These are phyloP conservation scores for Kwoniella newhampshirensis DNA, from an alignment of 768 basidiomycete genomes.

Conservation along the genomic window DNA sequence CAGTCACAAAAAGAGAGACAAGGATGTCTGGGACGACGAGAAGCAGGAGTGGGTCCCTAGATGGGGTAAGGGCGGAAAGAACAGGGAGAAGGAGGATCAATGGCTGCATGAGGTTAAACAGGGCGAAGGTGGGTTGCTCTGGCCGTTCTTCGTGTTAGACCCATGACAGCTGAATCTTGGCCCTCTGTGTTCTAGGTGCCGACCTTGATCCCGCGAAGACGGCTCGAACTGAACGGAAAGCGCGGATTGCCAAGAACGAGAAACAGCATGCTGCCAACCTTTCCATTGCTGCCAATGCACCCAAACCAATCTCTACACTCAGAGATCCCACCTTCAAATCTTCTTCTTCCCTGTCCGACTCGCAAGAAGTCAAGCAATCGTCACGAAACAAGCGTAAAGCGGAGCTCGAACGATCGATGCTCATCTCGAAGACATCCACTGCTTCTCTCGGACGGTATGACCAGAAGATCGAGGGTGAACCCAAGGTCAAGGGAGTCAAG, in stretches of 20 bases:
- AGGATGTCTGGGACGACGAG: conserved; percentile 90
- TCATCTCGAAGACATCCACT: conserved; percentile 75
- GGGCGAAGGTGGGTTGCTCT: conserved; percentile 65
- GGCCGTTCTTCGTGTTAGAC: background rate
- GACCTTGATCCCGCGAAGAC: conserved; percentile 76
- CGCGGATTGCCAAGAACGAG: conserved; percentile 78
- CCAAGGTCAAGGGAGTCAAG: conserved; percentile 79
- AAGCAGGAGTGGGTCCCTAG: conserved; percentile 85
- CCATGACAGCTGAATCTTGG: background rate
- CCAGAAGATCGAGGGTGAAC: conserved; percentile 83
- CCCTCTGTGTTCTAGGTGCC: conserved; percentile 61
- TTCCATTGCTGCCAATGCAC: conserved; percentile 54
- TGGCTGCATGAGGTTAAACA: conserved; percentile 90
- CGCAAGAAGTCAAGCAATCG: conserved; percentile 32
- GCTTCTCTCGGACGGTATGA: conserved; percentile 95
- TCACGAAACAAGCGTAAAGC: conserved; percentile 62
- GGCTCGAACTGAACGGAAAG: conserved; percentile 76
- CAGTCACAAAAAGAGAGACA: conserved; percentile 71
- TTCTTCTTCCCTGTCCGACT: conserved; percentile 13
- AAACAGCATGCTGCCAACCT: conserved; percentile 71
- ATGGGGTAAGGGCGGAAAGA: conserved; percentile 84
- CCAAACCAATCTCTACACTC: conserved; percentile 4
- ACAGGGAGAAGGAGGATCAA: conserved; percentile 77
- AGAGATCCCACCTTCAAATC: conserved; percentile 7
- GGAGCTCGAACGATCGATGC: conserved; percentile 73